Base-by-base conservation (phyloP, 2,329 filamentous ascomycete genomes). In the Diaporthe ilicicola region DNA sequence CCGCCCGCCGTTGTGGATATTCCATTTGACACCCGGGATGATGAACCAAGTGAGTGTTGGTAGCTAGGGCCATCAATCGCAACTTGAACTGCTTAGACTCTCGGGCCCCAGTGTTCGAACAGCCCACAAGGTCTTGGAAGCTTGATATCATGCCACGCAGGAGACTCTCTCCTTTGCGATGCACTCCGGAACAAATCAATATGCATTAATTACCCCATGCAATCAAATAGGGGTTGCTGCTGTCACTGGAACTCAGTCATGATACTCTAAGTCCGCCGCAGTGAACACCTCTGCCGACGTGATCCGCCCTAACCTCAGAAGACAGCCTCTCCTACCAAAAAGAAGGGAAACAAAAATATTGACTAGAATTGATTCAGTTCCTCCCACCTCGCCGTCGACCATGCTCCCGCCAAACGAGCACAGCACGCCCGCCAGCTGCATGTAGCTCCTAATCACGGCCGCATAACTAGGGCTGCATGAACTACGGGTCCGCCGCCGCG, bases 401-500 rank as follows among this genome's bases (percentile, higher is more conserved):
- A 39, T 24, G 1, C 56, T 61, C 22, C 56, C 56, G 27, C 56
- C 56, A 32, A 61, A 61, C 39, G 56, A 22, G n/a, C 56, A 61
- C 37, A 61, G 56, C 56, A 61, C 56, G 10, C 56, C 56, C 24
- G 56, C 56, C 24, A 61, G 39, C 56, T 46, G 56, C 24, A 39
- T 61, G 39, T 29, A 61, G 56, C 56, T 61, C 17, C 56, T 24
- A 10, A 12, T 32, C 22, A 61, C 56, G 3, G 56, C 56, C 24
- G 56, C 56, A n/a, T n/a, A n/a, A n/a, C 56, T 61, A 22, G 17
- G 39, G 56, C 56, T 61, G 56, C 39, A 39, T 46, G n/a, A 71
- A 68, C 27, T 68, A 22, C 13, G 64, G 69, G 39, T 68, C 68
- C 9, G 39, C 61, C 3, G 64, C 69, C 13, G 67, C 56, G 8